Conservation (phyloP, 2,329 filamentous ascomycete species). For the Aspergillus udagawae region DNA sequence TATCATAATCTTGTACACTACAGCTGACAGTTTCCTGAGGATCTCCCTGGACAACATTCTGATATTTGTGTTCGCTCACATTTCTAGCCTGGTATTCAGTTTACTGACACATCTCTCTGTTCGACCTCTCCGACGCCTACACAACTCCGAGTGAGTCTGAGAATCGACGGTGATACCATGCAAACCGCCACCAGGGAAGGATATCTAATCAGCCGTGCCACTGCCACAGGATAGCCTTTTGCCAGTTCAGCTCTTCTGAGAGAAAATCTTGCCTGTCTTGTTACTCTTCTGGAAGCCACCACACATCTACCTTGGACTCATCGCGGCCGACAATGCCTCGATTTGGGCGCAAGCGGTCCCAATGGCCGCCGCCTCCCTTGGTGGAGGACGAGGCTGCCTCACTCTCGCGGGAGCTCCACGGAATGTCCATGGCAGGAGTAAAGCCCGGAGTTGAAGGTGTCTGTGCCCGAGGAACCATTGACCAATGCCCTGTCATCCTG, state of each 20-base stretch:
- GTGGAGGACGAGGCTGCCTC: slow-evolving; percentile 45
- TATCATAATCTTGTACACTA: background rate
- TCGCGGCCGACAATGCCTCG: slow-evolving; percentile 18
- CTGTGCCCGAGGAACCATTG: slow-evolving; percentile 36
- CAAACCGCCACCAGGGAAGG: slow-evolving; percentile 14
- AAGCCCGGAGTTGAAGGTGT: slow-evolving; percentile 31
- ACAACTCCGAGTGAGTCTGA: slow-evolving; percentile 15
- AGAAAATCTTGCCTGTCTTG: slow-evolving; percentile 6
- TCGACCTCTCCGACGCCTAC: background rate
- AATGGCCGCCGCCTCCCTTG: slow-evolving; percentile 41
- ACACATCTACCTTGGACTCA: slow-evolving; percentile 5
- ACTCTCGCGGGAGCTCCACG: slow-evolving; percentile 38
- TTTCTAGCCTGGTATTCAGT: background rate
- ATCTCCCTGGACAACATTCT: background rate
- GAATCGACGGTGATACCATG: slow-evolving; percentile 19
- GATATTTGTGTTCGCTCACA: background rate
- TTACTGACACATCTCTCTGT: background rate
- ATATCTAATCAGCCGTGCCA: slow-evolving; percentile 16
- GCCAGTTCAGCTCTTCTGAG: slow-evolving; percentile 5
- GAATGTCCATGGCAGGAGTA: slow-evolving; percentile 26
- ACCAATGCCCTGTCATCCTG: slow-evolving; percentile 44
- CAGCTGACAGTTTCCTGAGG: background rate
- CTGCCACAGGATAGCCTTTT: slow-evolving; percentile 18
- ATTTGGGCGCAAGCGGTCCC: slow-evolving; percentile 25
- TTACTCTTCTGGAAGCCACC: background rate